Percentiles rank a stretch among this genome's conserved stretches.
Conservation (phyloP, 2,329 filamentous ascomycete species). For the Apiospora marii region DNA sequence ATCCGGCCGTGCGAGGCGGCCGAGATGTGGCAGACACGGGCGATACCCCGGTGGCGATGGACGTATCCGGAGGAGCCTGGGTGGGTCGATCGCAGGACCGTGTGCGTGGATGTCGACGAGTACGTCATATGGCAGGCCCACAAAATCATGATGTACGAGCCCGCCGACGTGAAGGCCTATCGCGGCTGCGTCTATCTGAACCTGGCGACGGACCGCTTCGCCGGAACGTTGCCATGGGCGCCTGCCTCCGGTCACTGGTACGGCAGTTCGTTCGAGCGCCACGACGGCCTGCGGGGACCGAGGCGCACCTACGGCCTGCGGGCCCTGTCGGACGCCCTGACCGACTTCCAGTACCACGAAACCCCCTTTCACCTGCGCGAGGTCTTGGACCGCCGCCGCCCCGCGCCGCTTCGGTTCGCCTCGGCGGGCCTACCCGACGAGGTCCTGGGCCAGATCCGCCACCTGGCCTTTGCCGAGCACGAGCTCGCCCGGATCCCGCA, state of each 20-base stretch:
- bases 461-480: not conserved
- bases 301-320: not conserved
- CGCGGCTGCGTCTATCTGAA: not conserved
- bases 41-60: too few relatives aligned
- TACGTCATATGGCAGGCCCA: too few relatives aligned
- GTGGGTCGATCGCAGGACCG: not conserved
- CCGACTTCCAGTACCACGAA: not conserved
- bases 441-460: not conserved
- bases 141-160: not conserved
- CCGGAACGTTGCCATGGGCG: not conserved
- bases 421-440: not conserved
- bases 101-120: too few relatives aligned
- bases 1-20: too few relatives aligned
- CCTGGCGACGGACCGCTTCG: not conserved
- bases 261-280: not conserved
- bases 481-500: too few relatives aligned
- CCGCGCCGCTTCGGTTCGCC: not conserved
- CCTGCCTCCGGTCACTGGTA: too few relatives aligned
- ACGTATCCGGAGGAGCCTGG: not conserved
- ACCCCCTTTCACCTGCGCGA: not conserved
- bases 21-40: too few relatives aligned
- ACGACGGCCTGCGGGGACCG: not conserved
- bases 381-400: not conserved
- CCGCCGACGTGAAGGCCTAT: not conserved
- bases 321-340: not conserved